These are phyloP conservation scores for Acanthamoeba healyi DNA, from an alignment of 208 protist species.

Conservation along the genomic window DNA sequence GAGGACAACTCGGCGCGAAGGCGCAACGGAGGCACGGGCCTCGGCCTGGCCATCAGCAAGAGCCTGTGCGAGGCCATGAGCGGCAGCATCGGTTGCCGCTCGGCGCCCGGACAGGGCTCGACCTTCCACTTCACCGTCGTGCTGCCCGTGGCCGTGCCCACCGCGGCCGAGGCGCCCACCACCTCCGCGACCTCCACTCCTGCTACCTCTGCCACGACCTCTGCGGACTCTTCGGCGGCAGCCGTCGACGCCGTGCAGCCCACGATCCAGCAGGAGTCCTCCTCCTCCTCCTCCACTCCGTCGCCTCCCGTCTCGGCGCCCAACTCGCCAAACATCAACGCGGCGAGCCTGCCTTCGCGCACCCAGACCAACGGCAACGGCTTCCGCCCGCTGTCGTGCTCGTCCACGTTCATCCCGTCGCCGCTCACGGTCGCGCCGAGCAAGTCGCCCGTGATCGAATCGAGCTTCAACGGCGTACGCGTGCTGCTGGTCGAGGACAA, in stretches of 20 bases:
- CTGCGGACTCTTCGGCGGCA: not conserved
- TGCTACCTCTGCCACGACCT: not conserved
- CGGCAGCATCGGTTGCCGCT: constrained; percentile 38
- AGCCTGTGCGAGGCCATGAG: constrained; percentile 64
- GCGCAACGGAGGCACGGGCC: constrained; percentile 13
- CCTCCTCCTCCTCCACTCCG: too few species aligned
- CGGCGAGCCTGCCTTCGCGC: not conserved
- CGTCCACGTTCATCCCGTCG: not conserved
- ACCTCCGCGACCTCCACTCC: too few species aligned
- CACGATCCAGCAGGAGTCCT: not conserved
- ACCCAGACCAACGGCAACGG: not conserved
- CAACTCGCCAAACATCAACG: not conserved
- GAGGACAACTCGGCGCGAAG: constrained; percentile 8
- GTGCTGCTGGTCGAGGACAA: constrained; percentile 73
- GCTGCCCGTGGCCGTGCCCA: not conserved
- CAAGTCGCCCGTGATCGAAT: not conserved
- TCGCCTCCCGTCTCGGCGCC: not conserved
- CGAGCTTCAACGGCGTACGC: not conserved
- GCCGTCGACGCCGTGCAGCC: not conserved
- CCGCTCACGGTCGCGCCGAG: not conserved
- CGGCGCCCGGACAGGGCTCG: not conserved
- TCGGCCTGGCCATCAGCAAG: constrained; percentile 71
- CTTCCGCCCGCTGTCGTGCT: not conserved
- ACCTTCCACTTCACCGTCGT: constrained; percentile 58
- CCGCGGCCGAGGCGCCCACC: not conserved